Percentiles rank a stretch among this genome's conserved stretches.
phyloP scores from a whole-genome alignment of 495 filamentous ascomycete species.

The Annulohypoxylon bovei region DNA sequence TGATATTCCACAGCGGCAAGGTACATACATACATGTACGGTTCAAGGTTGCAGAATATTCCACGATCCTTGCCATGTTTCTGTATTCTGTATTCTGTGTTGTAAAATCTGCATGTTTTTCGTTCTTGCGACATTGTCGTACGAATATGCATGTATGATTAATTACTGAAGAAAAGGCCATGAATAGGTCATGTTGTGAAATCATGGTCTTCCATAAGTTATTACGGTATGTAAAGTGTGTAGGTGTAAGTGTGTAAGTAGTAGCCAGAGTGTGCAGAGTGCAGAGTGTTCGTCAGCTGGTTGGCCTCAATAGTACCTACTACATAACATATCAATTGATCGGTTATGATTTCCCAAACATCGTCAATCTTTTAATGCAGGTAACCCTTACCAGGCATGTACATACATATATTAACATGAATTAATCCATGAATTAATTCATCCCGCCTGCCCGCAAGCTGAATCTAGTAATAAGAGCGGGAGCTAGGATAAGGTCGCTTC shows the following conservation, averaged over 20 bases:
- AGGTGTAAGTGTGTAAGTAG: not conserved
- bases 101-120: not conserved
- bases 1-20: constrained; percentile 7
- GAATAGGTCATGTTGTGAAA: constrained; percentile 1
- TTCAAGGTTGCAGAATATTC: constrained; percentile 34
- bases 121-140: constrained; percentile 12
- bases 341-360: not conserved
- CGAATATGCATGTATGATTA: constrained; percentile 19
- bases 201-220: not conserved
- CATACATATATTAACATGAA: not conserved
- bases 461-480: constrained; percentile 15
- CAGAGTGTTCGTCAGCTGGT: not conserved
- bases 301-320: not conserved
- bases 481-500: constrained; percentile 18
- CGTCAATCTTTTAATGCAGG: not conserved
- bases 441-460: constrained; percentile 9
- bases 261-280: not conserved
- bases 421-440: constrained; percentile 18
- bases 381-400: constrained; percentile 1
- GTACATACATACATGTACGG: not conserved
- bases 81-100: not conserved
- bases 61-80: constrained; percentile 26
- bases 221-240: not conserved
- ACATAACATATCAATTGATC: not conserved
- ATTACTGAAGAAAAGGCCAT: constrained; percentile 1